Base-by-base conservation (phyloP, 305 asterid genomes). In the Petunia hybrid region DNA sequence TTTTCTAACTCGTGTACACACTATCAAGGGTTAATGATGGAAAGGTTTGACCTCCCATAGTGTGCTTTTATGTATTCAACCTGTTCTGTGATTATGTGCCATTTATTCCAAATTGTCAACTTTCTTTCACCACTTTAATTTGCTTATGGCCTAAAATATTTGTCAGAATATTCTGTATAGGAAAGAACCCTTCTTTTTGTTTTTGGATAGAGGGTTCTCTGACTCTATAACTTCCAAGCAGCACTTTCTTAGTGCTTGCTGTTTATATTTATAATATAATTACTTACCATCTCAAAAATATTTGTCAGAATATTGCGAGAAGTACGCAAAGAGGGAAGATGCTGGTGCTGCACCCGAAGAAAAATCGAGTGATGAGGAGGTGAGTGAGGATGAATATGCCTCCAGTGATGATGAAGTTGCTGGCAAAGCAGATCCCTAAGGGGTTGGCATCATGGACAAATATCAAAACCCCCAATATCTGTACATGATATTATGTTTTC, bases 361-460 rank as follows among this genome's bases (percentile, higher is more conserved):
- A 67, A 85, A 91, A 77, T 88, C 97, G 1, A 93, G 98, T 22
- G 95, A 93, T 13, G 98, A 91, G 74, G 98, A 93, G 83, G 77
- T 89, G 80, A 89, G 87, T 48, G 95, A 93, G 80, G 97, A 90
- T 80, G 98, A 90, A 82, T 84, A 86, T 82, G 92, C 81, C 42
- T 93, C 94, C 39, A 90, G 91, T 4, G 97, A 93, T 4, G 97
- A 93, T 8, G 97, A 92, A 67, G 83, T 90, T 81, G 97, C 91
- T 55, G 97, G 97, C 36, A 91, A 90, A 87, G 91, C 88, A 3
- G 97, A 91, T 85, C 94, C 94, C 8, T 94, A 87, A 87, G 79
- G 76, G 75, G 82, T 69, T 42, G 62, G 84, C 83, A 62, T 65
- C 41, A 73, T 78, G 84, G 77, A 64, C 80, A 42, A 22, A 57